phyloP scores from a whole-genome alignment of 1,284 basidiomycete genomes.

The Peniophora sp. region DNA sequence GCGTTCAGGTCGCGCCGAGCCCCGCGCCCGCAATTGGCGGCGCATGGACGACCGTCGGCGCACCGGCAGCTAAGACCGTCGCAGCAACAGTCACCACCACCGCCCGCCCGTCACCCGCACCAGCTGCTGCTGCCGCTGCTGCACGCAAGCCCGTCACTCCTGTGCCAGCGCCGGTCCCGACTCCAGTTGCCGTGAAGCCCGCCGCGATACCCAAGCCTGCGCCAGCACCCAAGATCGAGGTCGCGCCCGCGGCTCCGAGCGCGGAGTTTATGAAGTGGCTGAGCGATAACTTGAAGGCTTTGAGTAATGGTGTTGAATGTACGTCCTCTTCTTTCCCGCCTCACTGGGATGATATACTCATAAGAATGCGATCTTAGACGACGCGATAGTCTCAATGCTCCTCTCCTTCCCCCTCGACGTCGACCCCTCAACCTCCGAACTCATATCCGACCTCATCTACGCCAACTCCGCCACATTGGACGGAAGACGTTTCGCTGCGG shows the following conservation, averaged over 20 bases:
- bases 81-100: slow-evolving; percentile 17
- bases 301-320: slow-evolving; percentile 80
- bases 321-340: slow-evolving; percentile 20
- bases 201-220: slow-evolving; percentile 28
- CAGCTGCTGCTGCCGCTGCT: neutral
- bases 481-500: slow-evolving; percentile 87
- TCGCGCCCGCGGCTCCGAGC: slow-evolving; percentile 61
- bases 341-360: slow-evolving; percentile 8
- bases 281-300: slow-evolving; percentile 80
- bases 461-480: slow-evolving; percentile 91
- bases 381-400: slow-evolving; percentile 90
- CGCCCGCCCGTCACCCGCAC: slow-evolving; percentile 25
- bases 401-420: slow-evolving; percentile 88
- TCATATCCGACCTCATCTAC: slow-evolving; percentile 91
- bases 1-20: slow-evolving; percentile 17
- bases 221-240: slow-evolving; percentile 41
- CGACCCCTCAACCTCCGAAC: slow-evolving; percentile 72
- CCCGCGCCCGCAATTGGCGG: slow-evolving; percentile 32
- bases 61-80: slow-evolving; percentile 16
- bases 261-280: slow-evolving; percentile 92
- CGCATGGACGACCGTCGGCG: slow-evolving; percentile 83
- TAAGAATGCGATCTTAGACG: slow-evolving; percentile 45
- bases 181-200: slow-evolving; percentile 11
- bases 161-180: slow-evolving; percentile 10
- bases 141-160: slow-evolving; percentile 8